Evolutionary conservation across 352 stramenopile species (phyloP), one percentile per base, ranked within the genome.

Genomic region (Globisporangium paroecandrum): DNA sequence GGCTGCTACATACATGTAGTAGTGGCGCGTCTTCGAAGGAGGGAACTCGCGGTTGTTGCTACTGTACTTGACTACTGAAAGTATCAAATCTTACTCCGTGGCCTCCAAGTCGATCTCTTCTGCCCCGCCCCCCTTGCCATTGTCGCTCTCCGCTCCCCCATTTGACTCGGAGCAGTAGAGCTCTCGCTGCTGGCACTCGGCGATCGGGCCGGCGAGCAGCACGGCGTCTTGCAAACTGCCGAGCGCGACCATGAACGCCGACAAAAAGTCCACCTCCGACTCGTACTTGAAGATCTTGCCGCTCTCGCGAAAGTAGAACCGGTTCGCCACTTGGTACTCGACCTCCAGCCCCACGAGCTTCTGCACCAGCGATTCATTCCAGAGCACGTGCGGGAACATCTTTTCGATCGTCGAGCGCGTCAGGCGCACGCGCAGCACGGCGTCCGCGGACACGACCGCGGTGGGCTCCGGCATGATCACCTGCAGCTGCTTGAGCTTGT

Each of bases 351-450:
- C 70, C 12, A 76, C 62, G 29, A 76, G 58, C 51, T 64, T 69
- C 61, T 69, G 64, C 24, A 69, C 64, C 12, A 69, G 34, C 22
- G 29, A n/a, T 41, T 73, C 65, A 61, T 82, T 70, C 58, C 60
- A 49, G 6, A 72, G 70, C 34, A 80, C 69, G 41, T 82, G 76
- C 2, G 76, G 76, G 58, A 80, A 82, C 27, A 82, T 72, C 18
- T 74, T 61, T 36, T 70, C 62, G 38, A 82, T 63, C 10, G 76
- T 80, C 15, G 65, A 47, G 15, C 74, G 68, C 15, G 73, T 78
- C 18, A 80, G 58, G 22, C 64, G 71, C 38, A 78, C 65, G 13
- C 51, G 32, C 32, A 82, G 54, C 38, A 62, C 55, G 20, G 68
- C 71, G n/a, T 60, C 24, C 4, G 70, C 68, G 1, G 57, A 71